Evolutionary conservation across 2,329 filamentous ascomycete species (phyloP), one percentile per base, ranked within the genome.

Genomic region (Lachnellula willkommii): DNA sequence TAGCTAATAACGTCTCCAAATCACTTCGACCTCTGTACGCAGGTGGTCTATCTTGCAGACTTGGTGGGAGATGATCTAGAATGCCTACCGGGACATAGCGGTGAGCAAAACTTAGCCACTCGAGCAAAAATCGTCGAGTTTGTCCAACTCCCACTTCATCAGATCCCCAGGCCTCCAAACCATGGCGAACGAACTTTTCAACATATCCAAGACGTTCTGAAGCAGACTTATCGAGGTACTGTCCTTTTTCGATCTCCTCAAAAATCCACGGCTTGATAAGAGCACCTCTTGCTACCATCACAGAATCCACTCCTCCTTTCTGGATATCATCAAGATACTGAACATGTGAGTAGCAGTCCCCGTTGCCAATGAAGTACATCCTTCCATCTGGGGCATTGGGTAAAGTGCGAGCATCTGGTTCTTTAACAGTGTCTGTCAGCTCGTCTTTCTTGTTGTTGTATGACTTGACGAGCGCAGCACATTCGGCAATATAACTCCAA

Each of bases 221-320:
- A 2, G 93, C 88, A 3, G 89, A 90, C 73, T 99, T 99, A 77
- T 99, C 94, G 40, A 99, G 82, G 69, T 97, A 96, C 73, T 97
- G 94, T 5, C 89, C 88, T 60, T 85, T 82, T 63, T 89, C 83
- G 54, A 99, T 97, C 73, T 99, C 94, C 72, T 99, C 94, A 69
- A 97, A 99, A 60, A 99, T 79, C 94, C 94, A 99, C 1, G 94
- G 94, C 75, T 99, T 99, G 74, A 97, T 90, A 56, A 99, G 81
- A 9, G 94, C 94, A 55, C 94, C 94, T 58, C 94, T 89, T n/a
- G 87, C 94, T 59, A 97, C 84, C 94, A 99, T 97, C 69, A 96
- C 89, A n/a, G 85, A 85, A 74, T 97, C 93, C 47, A 97, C 91
- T 47, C 83, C 82, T 37, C 89, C 81, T 57, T 93, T 81, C 48